Conservation (phyloP, 345 rosid genomes). For the Erysimum cheiranthoides region DNA sequence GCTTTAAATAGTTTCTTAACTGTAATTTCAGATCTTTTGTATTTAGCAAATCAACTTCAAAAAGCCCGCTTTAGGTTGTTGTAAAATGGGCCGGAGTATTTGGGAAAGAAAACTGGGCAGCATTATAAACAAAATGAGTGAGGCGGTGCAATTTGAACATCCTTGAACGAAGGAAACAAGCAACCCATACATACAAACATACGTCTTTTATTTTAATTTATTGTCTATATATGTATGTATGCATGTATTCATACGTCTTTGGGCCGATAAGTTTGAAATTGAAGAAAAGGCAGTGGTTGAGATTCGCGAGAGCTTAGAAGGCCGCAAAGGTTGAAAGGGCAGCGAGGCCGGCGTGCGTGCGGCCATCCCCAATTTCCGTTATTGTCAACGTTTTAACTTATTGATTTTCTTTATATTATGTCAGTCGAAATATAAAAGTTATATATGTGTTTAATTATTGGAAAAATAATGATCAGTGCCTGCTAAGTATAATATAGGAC, state of each 20-base stretch:
- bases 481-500: too few species aligned
- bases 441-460: background rate
- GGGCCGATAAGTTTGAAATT: conserved; percentile 42
- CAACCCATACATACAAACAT: background rate
- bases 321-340: conserved; percentile 49
- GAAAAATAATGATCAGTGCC: too few species aligned
- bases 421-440: conserved; percentile 16
- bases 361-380: conserved; percentile 24
- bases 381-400: conserved; percentile 24
- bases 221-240: background rate
- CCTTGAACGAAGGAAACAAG: conserved; percentile 4
- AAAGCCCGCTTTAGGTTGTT: background rate
- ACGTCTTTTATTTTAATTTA: background rate
- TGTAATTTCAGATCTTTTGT: background rate
- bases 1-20: background rate
- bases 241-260: conserved; percentile 28
- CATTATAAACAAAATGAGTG: background rate
- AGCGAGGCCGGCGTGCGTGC: conserved; percentile 43
- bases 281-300: conserved; percentile 28
- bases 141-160: conserved; percentile 20
- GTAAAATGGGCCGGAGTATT: conserved; percentile 17
- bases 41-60: background rate
- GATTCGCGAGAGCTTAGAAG: conserved; percentile 40
- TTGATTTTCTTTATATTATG: conserved; percentile 6
- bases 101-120: conserved; percentile 1